phyloP scores from a whole-genome alignment of 257 asterid species.

The Fraxinus pennsylvanica region DNA sequence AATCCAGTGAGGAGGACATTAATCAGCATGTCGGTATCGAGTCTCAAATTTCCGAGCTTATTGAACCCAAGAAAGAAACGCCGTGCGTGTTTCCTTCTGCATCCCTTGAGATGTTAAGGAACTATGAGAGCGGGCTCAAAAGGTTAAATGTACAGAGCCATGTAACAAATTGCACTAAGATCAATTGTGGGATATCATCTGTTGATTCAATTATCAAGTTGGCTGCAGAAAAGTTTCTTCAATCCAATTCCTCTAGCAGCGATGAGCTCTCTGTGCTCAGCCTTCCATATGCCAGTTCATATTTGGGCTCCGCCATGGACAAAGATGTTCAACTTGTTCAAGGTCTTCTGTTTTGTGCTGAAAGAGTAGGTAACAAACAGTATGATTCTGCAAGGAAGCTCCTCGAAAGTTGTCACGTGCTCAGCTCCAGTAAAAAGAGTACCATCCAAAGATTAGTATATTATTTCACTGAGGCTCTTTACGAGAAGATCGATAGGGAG shows the following conservation, averaged over 20 bases:
- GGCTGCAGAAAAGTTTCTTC: slow-evolving; percentile 61
- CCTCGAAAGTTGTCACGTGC: slow-evolving; percentile 37
- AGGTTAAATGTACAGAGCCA: slow-evolving; percentile 23
- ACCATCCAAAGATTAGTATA: slow-evolving; percentile 43
- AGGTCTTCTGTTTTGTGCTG: slow-evolving; percentile 55
- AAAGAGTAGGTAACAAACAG: slow-evolving; percentile 42
- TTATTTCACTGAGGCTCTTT: slow-evolving; percentile 56
- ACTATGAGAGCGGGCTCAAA: slow-evolving; percentile 44
- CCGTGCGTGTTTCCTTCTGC: slow-evolving; percentile 24
- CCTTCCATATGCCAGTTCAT: slow-evolving; percentile 40
- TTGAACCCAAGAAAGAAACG: slow-evolving; percentile 20
- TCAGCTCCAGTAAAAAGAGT: slow-evolving; percentile 33
- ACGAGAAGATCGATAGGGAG: slow-evolving; percentile 50
- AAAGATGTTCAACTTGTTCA: slow-evolving; percentile 43
- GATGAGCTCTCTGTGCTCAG: slow-evolving; percentile 34
- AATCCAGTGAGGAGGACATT: neutral
- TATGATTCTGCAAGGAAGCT: slow-evolving; percentile 36
- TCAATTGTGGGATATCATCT: slow-evolving; percentile 17
- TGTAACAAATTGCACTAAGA: neutral
- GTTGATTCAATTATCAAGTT: slow-evolving; percentile 37
- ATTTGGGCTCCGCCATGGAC: slow-evolving; percentile 28
- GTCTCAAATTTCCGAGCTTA: neutral
- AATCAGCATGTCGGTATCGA: too few relatives aligned
- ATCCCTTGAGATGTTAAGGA: slow-evolving; percentile 47
- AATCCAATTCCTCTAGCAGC: slow-evolving; percentile 25